phyloP scores from a whole-genome alignment of 1,284 basidiomycete species.

The Ustanciosporium gigantosporum region DNA sequence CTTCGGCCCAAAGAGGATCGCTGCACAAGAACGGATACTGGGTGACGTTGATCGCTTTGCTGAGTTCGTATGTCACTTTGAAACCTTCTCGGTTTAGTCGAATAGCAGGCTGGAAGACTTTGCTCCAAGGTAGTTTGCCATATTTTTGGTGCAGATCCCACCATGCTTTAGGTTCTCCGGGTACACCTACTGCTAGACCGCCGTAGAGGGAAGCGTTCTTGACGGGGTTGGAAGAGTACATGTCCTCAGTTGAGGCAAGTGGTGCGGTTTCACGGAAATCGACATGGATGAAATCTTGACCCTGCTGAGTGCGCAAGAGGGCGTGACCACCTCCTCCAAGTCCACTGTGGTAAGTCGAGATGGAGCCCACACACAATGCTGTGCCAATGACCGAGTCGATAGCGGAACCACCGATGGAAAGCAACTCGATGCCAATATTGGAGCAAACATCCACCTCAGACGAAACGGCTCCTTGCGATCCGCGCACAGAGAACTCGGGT shows the following conservation, averaged over 20 bases:
- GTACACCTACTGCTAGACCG: conserved; percentile 59
- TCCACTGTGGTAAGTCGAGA: conserved; percentile 62
- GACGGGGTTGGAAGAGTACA: conserved; percentile 49
- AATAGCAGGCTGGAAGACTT: conserved; percentile 56
- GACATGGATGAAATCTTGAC: conserved; percentile 59
- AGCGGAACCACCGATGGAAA: conserved; percentile 62
- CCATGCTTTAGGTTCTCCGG: conserved; percentile 60
- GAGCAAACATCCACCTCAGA: conserved; percentile 62
- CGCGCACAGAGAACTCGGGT: conserved; percentile 28
- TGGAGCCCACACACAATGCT: conserved; percentile 62
- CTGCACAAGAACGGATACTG: conserved; percentile 44
- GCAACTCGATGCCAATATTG: conserved; percentile 61
- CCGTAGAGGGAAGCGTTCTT: conserved; percentile 29
- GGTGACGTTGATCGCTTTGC: conserved; percentile 35
- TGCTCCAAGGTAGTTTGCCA: conserved; percentile 58
- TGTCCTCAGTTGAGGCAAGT: conserved; percentile 60
- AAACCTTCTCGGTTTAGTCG: conserved; percentile 55
- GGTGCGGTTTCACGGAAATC: conserved; percentile 64
- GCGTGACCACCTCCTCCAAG: conserved; percentile 61
- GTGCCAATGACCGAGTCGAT: conserved; percentile 60
- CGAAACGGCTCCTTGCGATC: conserved; percentile 50
- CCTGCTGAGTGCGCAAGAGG: conserved; percentile 40
- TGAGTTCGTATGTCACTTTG: conserved; percentile 48
- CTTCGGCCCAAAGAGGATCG: conserved; percentile 50
- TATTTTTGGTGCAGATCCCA: conserved; percentile 55